Evolutionary conservation across 2,329 filamentous ascomycete genomes (phyloP), one percentile per base, ranked within the genome.

Genomic region (Claviceps citrina): DNA sequence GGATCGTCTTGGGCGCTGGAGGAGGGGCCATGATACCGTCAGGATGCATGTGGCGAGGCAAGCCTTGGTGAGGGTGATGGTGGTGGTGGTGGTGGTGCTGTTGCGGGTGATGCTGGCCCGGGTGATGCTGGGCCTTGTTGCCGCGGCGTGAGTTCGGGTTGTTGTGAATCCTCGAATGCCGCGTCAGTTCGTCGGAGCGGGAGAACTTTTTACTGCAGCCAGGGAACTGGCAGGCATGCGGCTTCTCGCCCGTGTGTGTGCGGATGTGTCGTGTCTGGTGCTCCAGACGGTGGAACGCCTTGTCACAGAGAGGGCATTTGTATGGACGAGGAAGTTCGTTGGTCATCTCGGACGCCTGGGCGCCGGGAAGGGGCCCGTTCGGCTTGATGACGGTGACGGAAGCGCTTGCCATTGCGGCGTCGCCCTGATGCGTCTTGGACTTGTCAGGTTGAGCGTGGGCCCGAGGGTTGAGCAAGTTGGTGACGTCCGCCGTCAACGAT

Each of bases 191-290:
- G 58, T 98, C 89, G 10, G 89, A 95, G 48, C 89, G 80, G 48
- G 84, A 93, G 68, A 98, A 96, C 54, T 89, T 84, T 67, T 96
- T 96, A 52, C 84, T 89, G 76, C 89, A 96, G 52, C 87, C 86
- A 4, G 85, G 86, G 55, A 89, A 95, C 59, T 84, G 80, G 74
- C 89, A 98, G 46, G 84, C 87, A 56, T 96, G 91, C 36, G 89
- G 89, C 71, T 96, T 98, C 69, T 98, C 89, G 54, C 89, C 91
- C 0, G 89, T 98, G 63, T 98, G 89, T 6, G 91, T 96, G 54
- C 89, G 79, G 57, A 96, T 96, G 63, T 98, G 89, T 53, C 72
- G 66, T 18, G 74, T 78, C 70, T 95, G 89, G 61, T 96, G 89
- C 68, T 96, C 89, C 31, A 98, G 73, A 47, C 91, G 85, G 70